A percentile compares a stretch with the other conserved stretches of the same genome.
These are phyloP conservation scores for Cryphonectria nitschkei DNA, from an alignment of 2,329 filamentous ascomycete genomes.

Conservation along the genomic window DNA sequence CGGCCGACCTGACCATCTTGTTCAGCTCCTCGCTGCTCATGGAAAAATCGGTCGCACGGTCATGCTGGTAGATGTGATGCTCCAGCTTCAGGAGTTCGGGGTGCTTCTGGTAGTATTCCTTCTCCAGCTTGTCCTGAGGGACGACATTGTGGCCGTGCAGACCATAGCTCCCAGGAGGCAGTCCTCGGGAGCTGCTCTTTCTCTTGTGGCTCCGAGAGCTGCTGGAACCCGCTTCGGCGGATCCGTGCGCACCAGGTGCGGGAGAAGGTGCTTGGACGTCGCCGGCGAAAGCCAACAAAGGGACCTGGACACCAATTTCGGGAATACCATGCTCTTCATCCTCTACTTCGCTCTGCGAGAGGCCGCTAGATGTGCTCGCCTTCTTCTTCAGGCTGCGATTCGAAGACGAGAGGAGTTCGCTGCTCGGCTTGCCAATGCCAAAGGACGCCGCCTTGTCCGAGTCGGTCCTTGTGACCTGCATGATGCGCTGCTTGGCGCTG, in stretches of 20 bases:
- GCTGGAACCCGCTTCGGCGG: constrained; percentile 38
- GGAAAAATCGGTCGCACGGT: constrained; percentile 71
- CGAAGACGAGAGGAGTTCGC: constrained; percentile 51
- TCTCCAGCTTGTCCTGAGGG: constrained; percentile 80
- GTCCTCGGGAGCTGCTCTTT: constrained; percentile 71
- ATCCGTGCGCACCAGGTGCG: constrained; percentile 53
- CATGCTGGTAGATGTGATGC: constrained; percentile 59
- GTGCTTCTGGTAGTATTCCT: constrained; percentile 91
- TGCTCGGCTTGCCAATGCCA: constrained; percentile 73
- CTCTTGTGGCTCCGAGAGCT: constrained; percentile 60
- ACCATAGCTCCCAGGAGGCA: constrained; percentile 88
- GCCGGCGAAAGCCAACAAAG: constrained; percentile 89
- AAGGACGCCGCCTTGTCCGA: constrained; percentile 85
- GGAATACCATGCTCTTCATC: constrained; percentile 88
- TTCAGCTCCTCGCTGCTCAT: constrained; percentile 90
- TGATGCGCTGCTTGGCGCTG: constrained; percentile 82
- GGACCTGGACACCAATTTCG: constrained; percentile 88
- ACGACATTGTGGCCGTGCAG: constrained; percentile 84
- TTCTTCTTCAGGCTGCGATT: constrained; percentile 64
- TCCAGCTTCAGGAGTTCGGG: constrained; percentile 81
- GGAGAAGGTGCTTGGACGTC: constrained; percentile 96
- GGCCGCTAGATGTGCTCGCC: constrained; percentile 57
- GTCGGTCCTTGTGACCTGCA: constrained; percentile 86
- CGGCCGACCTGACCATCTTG: constrained; percentile 80
- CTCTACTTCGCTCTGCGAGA: constrained; percentile 55